Evolutionary conservation across 2,329 filamentous ascomycete species (phyloP).

Genomic region (Nemania diffusa): DNA sequence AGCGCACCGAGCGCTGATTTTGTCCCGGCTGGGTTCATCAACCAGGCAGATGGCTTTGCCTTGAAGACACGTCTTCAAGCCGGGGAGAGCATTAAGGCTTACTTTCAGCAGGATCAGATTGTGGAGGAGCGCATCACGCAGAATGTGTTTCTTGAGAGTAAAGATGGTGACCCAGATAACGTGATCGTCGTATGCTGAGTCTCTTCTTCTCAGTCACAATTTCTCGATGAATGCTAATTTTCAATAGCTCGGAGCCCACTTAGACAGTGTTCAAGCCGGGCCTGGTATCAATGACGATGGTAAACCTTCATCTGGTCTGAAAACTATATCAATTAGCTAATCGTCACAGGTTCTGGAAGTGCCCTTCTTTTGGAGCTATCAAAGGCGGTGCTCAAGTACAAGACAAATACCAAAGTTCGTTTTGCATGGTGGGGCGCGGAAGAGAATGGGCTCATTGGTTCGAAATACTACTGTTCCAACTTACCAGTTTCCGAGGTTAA

Average conservation of each 20-base stretch:
- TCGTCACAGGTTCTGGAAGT: constrained; percentile 10
- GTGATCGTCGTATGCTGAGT: constrained; percentile 17
- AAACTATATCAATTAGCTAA: not conserved
- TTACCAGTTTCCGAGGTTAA: constrained; percentile 12
- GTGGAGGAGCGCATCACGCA: constrained; percentile 25
- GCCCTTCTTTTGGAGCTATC: constrained; percentile 25
- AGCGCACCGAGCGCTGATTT: constrained; percentile 25
- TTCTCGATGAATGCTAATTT: not conserved
- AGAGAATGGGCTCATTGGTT: constrained; percentile 29
- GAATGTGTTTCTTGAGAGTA: constrained; percentile 27
- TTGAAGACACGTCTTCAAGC: constrained; percentile 20
- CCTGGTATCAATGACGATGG: constrained; percentile 29
- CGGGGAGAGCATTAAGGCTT: constrained; percentile 21
- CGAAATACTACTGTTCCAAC: constrained; percentile 28
- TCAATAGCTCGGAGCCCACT: constrained; percentile 22
- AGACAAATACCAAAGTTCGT: constrained; percentile 27
- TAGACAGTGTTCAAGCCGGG: constrained; percentile 29
- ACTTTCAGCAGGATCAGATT: constrained; percentile 29
- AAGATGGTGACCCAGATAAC: constrained; percentile 23
- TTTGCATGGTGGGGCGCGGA: constrained; percentile 32
- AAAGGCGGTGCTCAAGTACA: constrained; percentile 22
- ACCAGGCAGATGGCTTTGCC: constrained; percentile 22
- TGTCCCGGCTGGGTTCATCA: constrained; percentile 29
- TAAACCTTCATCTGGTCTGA: not conserved
- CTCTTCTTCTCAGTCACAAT: not conserved